These are phyloP conservation scores for Mrakia frigida DNA, from an alignment of 768 basidiomycete species.

Conservation along the genomic window DNA sequence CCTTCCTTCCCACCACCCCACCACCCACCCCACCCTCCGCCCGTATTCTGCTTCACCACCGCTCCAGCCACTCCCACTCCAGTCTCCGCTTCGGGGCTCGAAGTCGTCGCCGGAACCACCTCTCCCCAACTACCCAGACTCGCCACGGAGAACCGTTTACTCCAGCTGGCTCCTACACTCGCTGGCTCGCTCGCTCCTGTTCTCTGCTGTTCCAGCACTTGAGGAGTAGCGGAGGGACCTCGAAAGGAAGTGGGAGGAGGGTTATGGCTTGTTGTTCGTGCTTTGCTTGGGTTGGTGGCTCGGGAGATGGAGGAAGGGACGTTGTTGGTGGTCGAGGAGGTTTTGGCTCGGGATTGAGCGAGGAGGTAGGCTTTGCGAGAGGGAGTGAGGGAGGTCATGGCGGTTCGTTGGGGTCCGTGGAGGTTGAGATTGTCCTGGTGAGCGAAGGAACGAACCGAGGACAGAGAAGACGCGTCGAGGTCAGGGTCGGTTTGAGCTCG, in stretches of 20 bases:
- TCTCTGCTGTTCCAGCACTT: constrained; percentile 55
- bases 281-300: constrained; percentile 42
- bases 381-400: constrained; percentile 58
- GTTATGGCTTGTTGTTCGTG: constrained; percentile 47
- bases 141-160: constrained; percentile 38
- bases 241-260: constrained; percentile 42
- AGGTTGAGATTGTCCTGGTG: constrained; percentile 65
- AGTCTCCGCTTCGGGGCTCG: background rate
- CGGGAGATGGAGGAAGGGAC: constrained; percentile 43
- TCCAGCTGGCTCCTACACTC: constrained; percentile 3
- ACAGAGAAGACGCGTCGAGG: background rate
- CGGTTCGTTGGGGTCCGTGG: constrained; percentile 62
- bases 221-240: constrained; percentile 12
- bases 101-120: background rate
- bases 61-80: constrained; percentile 8
- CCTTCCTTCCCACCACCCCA: constrained; percentile 59
- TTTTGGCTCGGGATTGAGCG: constrained; percentile 38
- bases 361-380: constrained; percentile 62
- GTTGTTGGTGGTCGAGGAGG: constrained; percentile 57
- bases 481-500: too few species aligned
- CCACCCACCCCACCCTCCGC: constrained; percentile 69
- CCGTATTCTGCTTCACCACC: constrained; percentile 50
- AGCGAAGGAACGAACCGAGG: background rate
- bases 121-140: constrained; percentile 38
- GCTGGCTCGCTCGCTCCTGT: constrained; percentile 31